These are phyloP conservation scores for Suhomyces ambrosiae DNA, from an alignment of 1,139 yeast species.

Conservation along the genomic window DNA sequence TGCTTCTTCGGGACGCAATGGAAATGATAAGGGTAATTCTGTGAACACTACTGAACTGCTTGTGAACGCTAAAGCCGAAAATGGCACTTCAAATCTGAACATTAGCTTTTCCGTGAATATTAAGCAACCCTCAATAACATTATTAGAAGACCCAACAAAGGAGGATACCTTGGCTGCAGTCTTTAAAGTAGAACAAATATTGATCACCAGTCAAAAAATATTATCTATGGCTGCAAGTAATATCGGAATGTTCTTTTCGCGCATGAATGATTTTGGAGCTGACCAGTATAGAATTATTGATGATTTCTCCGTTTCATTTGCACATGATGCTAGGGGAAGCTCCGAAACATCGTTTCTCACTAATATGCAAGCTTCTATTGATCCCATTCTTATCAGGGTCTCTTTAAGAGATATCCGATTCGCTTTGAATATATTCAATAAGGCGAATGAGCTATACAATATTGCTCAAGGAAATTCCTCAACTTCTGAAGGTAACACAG, in stretches of 20 bases:
- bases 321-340: constrained; percentile 72
- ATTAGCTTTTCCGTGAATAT: constrained; percentile 63
- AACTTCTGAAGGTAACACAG: constrained; percentile 22
- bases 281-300: constrained; percentile 75
- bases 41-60: too few species aligned
- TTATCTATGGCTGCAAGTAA: constrained; percentile 70
- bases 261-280: constrained; percentile 66
- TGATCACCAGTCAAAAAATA: constrained; percentile 68
- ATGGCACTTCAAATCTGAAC: background rate
- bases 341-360: constrained; percentile 59
- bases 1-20: background rate
- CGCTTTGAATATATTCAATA: constrained; percentile 71
- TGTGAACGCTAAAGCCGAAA: too few species aligned
- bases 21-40: background rate
- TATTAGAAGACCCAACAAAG: constrained; percentile 78
- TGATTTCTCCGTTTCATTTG: constrained; percentile 80
- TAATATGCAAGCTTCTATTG: constrained; percentile 69
- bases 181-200: constrained; percentile 79
- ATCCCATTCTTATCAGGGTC: constrained; percentile 77
- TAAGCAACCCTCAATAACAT: constrained; percentile 74
- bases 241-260: constrained; percentile 83
- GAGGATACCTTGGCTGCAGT: constrained; percentile 84
- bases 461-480: constrained; percentile 16
- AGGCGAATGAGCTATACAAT: constrained; percentile 61
- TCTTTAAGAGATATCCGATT: constrained; percentile 85